Evolutionary conservation across 345 rosid species (phyloP), one percentile per base, ranked within the genome.

Genomic region (Syzygium aromaticum): DNA sequence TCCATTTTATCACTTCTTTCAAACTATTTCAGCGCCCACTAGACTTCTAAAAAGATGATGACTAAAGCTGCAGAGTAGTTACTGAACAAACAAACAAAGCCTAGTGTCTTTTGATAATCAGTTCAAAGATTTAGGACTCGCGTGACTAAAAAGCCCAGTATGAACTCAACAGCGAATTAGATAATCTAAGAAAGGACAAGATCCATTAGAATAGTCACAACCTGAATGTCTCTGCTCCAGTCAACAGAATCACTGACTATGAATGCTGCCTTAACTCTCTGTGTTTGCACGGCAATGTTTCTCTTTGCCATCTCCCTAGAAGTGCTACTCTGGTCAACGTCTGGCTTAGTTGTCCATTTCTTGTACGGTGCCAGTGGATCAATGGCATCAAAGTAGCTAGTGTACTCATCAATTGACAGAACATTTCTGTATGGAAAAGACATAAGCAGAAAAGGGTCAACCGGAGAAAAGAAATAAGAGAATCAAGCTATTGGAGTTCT

Each of bases 161-260:
- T 8, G 59, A 25, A 54, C 25, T 28, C 43, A 2, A 38, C 77
- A 84, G 59, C n/a, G 15, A 15, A 85, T 43, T 54, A 8, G 52
- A n/a, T 84, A 52, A 84, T 25, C 64, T 17, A 52, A 52, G 25
- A 53, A 84, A 85, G 67, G 3, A 85, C 30, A 84, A 56, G 49
- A 86, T 85, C 59, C 22, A 33, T 28, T 38, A 84, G 27, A 52
- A 28, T 54, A 43, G 13, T 78, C 46, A 4, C n/a, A 7, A 95
- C 99, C 99, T 97, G 99, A 87, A 97, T 91, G 92, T 97, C 98
- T 88, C 97, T 91, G 94, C 99, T 94, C 99, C 99, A 95, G 90
- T 97, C 99, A 88, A 95, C 94, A 82, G 99, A 89, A 91, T 97
- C 99, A 89, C 99, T 97, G 84, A 97, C 94, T 57, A 97, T 67